Evolutionary conservation across 345 rosid genomes (phyloP).

Genomic region (Dovyalis caffra): DNA sequence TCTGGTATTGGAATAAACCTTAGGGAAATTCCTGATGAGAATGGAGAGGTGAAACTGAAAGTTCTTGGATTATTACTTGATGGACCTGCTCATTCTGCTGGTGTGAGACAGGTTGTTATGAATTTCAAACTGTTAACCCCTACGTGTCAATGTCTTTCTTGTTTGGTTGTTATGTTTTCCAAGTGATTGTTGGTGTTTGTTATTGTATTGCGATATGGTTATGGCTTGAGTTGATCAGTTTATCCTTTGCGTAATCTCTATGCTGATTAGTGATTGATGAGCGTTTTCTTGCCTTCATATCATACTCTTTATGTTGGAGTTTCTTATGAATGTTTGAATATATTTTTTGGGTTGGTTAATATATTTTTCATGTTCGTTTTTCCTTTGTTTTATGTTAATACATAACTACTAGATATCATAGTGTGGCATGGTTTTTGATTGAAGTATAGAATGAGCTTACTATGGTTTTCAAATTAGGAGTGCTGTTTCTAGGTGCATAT

Average conservation of each 20-base stretch:
- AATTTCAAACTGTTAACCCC: not conserved
- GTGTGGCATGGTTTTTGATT: not conserved
- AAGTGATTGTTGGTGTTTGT: not conserved
- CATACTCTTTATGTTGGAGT: too few relatives aligned
- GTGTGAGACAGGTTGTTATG: conserved; percentile 70
- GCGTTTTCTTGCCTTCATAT: not conserved
- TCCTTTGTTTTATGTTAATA: too few relatives aligned
- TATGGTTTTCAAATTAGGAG: not conserved
- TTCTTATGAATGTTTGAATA: too few relatives aligned
- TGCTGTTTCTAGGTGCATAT: not conserved
- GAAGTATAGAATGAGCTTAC: not conserved
- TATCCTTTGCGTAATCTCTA: not conserved
- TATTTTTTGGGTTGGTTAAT: too few relatives aligned
- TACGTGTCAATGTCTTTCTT: not conserved
- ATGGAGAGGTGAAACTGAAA: conserved; percentile 64
- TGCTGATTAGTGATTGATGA: not conserved
- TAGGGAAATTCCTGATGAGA: conserved; percentile 76
- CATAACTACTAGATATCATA: not conserved
- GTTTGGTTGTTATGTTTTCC: not conserved
- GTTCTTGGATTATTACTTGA: conserved; percentile 80
- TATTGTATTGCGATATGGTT: not conserved
- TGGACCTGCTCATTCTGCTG: conserved; percentile 86
- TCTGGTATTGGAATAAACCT: conserved; percentile 91
- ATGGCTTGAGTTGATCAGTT: not conserved
- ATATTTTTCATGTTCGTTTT: too few relatives aligned